These are phyloP conservation scores for Phaseolus lunatus DNA, from an alignment of 306 rosid genomes.

Conservation along the genomic window DNA sequence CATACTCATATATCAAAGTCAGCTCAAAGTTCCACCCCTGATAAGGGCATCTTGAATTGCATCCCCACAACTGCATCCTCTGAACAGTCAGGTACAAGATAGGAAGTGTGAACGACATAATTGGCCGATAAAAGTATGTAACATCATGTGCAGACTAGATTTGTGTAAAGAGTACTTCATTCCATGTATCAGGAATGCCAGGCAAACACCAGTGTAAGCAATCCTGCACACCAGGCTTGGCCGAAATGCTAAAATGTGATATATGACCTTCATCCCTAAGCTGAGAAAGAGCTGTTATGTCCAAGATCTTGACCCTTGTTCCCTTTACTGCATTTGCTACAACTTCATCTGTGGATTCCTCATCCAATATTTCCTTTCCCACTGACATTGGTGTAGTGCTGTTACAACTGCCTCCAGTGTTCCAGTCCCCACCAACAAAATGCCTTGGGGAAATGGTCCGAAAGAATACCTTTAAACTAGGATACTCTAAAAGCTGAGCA, in stretches of 20 bases:
- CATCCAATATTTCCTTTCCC: constrained; percentile 75
- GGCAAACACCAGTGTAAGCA: constrained; percentile 99
- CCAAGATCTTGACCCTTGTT: constrained; percentile 85
- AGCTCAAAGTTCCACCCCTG: constrained; percentile 21
- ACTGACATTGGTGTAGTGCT: constrained; percentile 91
- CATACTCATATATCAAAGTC: constrained; percentile 13
- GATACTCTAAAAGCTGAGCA: constrained; percentile 82
- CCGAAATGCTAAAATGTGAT: constrained; percentile 69
- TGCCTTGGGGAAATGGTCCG: constrained; percentile 93
- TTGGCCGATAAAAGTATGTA: constrained; percentile 22
- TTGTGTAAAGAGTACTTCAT: constrained; percentile 82
- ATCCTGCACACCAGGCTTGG: constrained; percentile 77
- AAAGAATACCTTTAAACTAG: constrained; percentile 73
- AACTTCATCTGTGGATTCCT: constrained; percentile 70
- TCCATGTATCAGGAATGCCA: constrained; percentile 97
- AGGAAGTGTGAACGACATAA: constrained; percentile 12
- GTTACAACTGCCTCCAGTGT: constrained; percentile 96
- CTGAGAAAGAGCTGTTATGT: constrained; percentile 83
- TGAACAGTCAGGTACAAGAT: constrained; percentile 4
- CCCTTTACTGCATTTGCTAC: constrained; percentile 85
- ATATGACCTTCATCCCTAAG: constrained; percentile 95
- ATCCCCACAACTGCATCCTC: constrained; percentile 40
- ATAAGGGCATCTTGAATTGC: constrained; percentile 15
- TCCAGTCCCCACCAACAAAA: constrained; percentile 98
- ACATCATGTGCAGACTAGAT: constrained; percentile 57